Evolutionary conservation across 768 basidiomycete genomes (phyloP), one percentile per base, ranked within the genome.

Genomic region (Chlorophyllum brunneum): DNA sequence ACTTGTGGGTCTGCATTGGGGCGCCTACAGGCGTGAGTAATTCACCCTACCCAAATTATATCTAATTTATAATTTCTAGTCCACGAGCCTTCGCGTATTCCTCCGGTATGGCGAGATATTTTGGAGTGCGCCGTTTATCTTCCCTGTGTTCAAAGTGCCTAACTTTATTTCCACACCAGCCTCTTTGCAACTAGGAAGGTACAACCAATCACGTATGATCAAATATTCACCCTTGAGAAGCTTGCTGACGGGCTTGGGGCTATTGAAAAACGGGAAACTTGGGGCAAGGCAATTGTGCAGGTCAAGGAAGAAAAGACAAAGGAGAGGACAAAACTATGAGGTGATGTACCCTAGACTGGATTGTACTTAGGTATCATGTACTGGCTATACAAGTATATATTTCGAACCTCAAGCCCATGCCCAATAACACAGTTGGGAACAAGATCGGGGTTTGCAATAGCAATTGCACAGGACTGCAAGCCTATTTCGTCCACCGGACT

Each of bases 1-100:
- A 9, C 66, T 97, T 8, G 76, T 91, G 43, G 95, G 95, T 5
- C 68, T 97, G 8, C 86, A 87, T 60, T 95, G 92, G 92, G 92
- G 92, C 9, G 83, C 83, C 3, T 93, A 92, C 67, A 64, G 70
- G 8, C 64, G 91, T 90, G 58, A 51, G 85, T 74, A 10, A 40
- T 47, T 27, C 36, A 4, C 9, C 34, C 24, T 23, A 8, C 15
- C 24, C 29, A 16, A 16, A 34, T 43, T 55, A 38, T 47, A 45
- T 34, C 13, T 46, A 18, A 36, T 16, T 15, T 16, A 36, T 13
- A 33, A 47, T 22, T 22, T 43, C 10, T 65, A 88, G 86, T 72
- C 20, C 80, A 85, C 61, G 89, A 98, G 59, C 79, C 79, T 0
- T 64, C 70, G 7, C 82, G 78, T 9, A 73, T 86, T n/a, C 72